These are phyloP conservation scores for Yamadazyma songkhlaensis DNA, from an alignment of 1,139 yeast species.

Conservation along the genomic window DNA sequence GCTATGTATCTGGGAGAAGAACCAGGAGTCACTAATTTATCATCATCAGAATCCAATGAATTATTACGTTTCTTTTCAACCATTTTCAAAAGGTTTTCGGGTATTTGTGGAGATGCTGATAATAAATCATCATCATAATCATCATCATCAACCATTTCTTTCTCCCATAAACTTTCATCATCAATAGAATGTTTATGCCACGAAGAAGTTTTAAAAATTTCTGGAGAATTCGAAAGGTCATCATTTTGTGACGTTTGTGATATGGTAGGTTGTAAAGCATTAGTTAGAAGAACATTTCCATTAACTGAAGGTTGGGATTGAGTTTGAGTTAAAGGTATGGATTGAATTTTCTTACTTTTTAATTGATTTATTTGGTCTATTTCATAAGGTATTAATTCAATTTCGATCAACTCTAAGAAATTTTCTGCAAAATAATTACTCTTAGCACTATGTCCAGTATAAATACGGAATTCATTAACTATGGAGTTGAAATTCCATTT, in stretches of 20 bases:
- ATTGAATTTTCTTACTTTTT: background rate
- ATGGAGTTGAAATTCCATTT: constrained; percentile 88
- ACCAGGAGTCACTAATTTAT: constrained; percentile 27
- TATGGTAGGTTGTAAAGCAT: background rate
- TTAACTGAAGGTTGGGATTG: background rate
- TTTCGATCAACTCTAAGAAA: constrained; percentile 67
- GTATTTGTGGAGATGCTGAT: constrained; percentile 68
- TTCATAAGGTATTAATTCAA: constrained; percentile 49
- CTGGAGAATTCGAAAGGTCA: constrained; percentile 12
- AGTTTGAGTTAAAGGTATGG: background rate
- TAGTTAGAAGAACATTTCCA: background rate
- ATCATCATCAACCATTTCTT: constrained; percentile 37
- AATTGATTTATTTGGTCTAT: constrained; percentile 17
- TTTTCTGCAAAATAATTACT: constrained; percentile 74
- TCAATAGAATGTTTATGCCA: constrained; percentile 16
- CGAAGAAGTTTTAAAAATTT: constrained; percentile 13
- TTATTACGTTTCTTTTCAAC: constrained; percentile 48
- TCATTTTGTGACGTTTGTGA: constrained; percentile 6
- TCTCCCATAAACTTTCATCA: constrained; percentile 17
- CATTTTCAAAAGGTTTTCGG: constrained; percentile 53
- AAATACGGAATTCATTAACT: constrained; percentile 78
- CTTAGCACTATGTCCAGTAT: constrained; percentile 61
- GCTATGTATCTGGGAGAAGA: constrained; percentile 27
- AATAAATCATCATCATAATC: constrained; percentile 50
- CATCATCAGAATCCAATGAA: constrained; percentile 17